These are phyloP conservation scores for Amauroascus verrucosus DNA, from an alignment of 2,329 filamentous ascomycete genomes.

Conservation along the genomic window DNA sequence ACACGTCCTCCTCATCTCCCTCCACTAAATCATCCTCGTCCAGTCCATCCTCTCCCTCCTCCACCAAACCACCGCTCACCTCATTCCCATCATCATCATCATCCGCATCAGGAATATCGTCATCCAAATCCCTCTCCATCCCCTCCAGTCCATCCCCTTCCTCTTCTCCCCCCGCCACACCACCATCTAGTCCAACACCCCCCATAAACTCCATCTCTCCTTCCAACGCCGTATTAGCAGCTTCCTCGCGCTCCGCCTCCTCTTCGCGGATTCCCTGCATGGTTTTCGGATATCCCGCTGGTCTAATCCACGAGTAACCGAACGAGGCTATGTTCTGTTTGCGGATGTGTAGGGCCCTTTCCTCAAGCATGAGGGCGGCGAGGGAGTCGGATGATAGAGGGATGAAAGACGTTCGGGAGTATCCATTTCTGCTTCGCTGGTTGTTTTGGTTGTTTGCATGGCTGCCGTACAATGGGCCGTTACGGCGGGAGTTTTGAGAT, in stretches of 20 bases:
- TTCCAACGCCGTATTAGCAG: conserved; percentile 60
- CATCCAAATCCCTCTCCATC: conserved; percentile 37
- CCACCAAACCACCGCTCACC: conserved; percentile 13
- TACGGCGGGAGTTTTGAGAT: conserved; percentile 42
- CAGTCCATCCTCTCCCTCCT: conserved; percentile 34
- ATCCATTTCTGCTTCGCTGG: conserved; percentile 22
- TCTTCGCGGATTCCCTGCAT: conserved; percentile 86
- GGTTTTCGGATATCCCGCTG: conserved; percentile 79
- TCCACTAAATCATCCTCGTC: conserved; percentile 32
- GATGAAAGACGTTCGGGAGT: conserved; percentile 26
- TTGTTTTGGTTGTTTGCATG: conserved; percentile 21
- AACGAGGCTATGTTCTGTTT: conserved; percentile 77
- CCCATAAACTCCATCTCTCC: conserved; percentile 37
- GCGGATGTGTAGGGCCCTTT: conserved; percentile 63
- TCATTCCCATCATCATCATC: conserved; percentile 20
- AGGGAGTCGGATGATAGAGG: conserved; percentile 52
- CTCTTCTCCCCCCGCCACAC: conserved; percentile 22
- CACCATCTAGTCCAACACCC: neutral
- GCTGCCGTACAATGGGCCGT: conserved; percentile 22
- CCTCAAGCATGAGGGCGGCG: conserved; percentile 62
- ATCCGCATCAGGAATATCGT: conserved; percentile 36
- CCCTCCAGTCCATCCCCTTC: conserved; percentile 20
- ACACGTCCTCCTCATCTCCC: conserved; percentile 25
- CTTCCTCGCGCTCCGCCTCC: conserved; percentile 76
- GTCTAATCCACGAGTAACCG: conserved; percentile 80